phyloP scores from a whole-genome alignment of 2,329 filamentous ascomycete species.

The Ceratocystis diversiconidia region DNA sequence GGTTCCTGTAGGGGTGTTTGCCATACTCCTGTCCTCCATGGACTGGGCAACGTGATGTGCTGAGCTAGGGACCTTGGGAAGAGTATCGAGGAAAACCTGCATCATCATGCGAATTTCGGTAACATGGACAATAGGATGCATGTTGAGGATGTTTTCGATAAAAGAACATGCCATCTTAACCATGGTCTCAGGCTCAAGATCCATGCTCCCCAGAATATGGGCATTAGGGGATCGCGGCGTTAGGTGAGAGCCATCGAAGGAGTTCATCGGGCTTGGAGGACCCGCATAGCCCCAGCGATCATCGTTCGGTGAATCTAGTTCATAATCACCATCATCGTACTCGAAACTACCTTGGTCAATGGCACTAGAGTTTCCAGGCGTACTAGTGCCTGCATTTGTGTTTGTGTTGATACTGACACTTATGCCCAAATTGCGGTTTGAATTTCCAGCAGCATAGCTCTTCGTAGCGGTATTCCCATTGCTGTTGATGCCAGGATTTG shows the following conservation, averaged over 20 bases:
- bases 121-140: slow-evolving; percentile 49
- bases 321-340: slow-evolving; percentile 32
- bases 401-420: neutral
- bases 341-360: slow-evolving; percentile 28
- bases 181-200: slow-evolving; percentile 39
- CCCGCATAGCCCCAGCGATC: slow-evolving; percentile 48
- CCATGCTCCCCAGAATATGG: slow-evolving; percentile 21
- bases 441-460: neutral
- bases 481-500: neutral
- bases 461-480: neutral
- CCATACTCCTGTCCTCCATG: slow-evolving; percentile 3
- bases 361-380: neutral
- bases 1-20: neutral
- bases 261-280: slow-evolving; percentile 30
- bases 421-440: neutral
- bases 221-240: neutral
- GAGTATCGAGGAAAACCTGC: slow-evolving; percentile 35
- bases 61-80: slow-evolving; percentile 25
- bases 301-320: slow-evolving; percentile 30
- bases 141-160: slow-evolving; percentile 46
- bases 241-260: slow-evolving; percentile 17
- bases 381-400: neutral
- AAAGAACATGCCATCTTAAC: slow-evolving; percentile 42
- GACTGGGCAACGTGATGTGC: neutral
- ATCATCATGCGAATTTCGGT: slow-evolving; percentile 39